These are phyloP conservation scores for Scedosporium apiospermum DNA, from an alignment of 2,329 filamentous ascomycete genomes.

Conservation along the genomic window DNA sequence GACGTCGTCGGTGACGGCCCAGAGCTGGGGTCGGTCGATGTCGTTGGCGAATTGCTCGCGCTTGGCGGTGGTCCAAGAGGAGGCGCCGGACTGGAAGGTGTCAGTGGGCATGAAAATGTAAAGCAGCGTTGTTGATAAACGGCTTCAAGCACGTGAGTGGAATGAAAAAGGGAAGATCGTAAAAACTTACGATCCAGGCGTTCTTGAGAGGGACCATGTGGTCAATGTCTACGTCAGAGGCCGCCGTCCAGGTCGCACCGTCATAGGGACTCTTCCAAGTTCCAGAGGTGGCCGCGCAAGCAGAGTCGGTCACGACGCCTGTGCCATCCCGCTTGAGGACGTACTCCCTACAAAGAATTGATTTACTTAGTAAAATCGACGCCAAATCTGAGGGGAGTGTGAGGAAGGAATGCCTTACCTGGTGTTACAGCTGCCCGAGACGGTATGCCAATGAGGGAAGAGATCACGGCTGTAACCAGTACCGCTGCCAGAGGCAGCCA, in stretches of 20 bases:
- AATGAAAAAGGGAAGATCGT: neutral
- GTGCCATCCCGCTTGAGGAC: conserved; percentile 68
- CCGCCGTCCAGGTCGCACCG: conserved; percentile 57
- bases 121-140: too few species aligned
- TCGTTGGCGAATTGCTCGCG: conserved; percentile 70
- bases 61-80: conserved; percentile 57
- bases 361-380: neutral
- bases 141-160: too few species aligned
- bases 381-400: neutral
- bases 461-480: conserved; percentile 53
- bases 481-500: conserved; percentile 43
- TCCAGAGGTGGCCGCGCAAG: conserved; percentile 57
- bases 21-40: conserved; percentile 62
- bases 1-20: conserved; percentile 69
- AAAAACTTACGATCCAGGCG: conserved; percentile 56
- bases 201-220: conserved; percentile 76
- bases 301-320: conserved; percentile 45
- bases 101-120: too few species aligned
- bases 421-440: conserved; percentile 60
- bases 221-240: conserved; percentile 70
- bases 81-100: conserved; percentile 52
- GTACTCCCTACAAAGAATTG: conserved; percentile 36
- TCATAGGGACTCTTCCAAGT: conserved; percentile 67
- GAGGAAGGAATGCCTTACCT: conserved; percentile 22
- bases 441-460: conserved; percentile 64